Base-by-base conservation (phyloP, 805 yeast genomes). In the Pichia rugopelliculosa region DNA sequence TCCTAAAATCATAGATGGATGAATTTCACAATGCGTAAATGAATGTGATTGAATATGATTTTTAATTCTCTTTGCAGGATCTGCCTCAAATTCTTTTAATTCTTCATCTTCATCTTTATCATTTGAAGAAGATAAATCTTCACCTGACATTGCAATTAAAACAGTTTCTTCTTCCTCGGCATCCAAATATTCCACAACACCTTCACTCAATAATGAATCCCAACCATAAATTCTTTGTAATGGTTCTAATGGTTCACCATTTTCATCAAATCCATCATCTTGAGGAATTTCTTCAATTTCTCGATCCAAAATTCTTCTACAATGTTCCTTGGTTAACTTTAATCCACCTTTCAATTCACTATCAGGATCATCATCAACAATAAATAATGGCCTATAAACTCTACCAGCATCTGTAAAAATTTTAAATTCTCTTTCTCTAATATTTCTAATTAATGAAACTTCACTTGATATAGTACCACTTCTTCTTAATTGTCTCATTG, bases 141-240 rank as follows among this genome's bases (percentile, higher is more conserved):
- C 99, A 2, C 96, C 96, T 17, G 96, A 84, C 99, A 93, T 93
- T 36, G 99, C 97, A 71, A 93, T 93, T 87, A 93, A 84, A 45
- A 88, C 87, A 0, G 98, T 90, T 71, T 93, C 99, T 66, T 93
- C 99, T 74, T 93, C 99, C 68, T 93, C 99, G 11, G 98, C 99
- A 69, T 93, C 99, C 49, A 93, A 85, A 61, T 93, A 93, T 68
- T 93, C 99, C 41, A 91, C 91, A 47, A 91, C 75, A 64, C 99
- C 99, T 53, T 82, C 84, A 46, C 73, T 77, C 22, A 93, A 80
- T 56, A 93, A 73, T 7, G 89, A 79, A 2, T 84, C 74, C 99
- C 99, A 93, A 3, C 90, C 86, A 63, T 76, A 89, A 2, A 61
- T 57, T 52, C 66, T 57, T 49, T 59, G 57, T 12, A 70, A 64